These are phyloP conservation scores for Musa schizocarpa DNA, from an alignment of 176 grass and related monocot species.

Conservation along the genomic window DNA sequence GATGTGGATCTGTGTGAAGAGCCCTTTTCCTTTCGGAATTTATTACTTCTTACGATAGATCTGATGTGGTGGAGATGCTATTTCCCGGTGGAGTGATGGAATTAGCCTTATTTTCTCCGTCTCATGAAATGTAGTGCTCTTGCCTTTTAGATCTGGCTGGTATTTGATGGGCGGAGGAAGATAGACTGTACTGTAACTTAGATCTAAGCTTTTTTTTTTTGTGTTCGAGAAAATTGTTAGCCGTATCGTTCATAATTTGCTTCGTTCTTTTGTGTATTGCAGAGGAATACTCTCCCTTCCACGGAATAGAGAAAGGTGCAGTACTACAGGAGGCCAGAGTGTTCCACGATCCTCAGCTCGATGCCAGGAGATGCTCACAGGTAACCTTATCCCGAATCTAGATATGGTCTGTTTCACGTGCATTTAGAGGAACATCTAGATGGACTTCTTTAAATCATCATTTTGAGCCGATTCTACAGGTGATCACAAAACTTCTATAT, in stretches of 20 bases:
- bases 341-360: conserved; percentile 93
- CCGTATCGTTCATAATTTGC: neutral
- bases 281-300: conserved; percentile 93
- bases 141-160: conserved; percentile 1
- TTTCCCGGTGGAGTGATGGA: neutral
- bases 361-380: conserved; percentile 90
- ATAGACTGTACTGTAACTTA: neutral
- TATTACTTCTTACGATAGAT: neutral
- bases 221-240: neutral
- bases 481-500: conserved; percentile 97
- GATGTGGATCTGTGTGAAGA: neutral
- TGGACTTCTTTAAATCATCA: neutral
- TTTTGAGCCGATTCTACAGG: conserved; percentile 30
- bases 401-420: neutral
- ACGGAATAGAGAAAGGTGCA: conserved; percentile 96
- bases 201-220: neutral
- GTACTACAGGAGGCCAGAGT: conserved; percentile 92
- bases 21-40: neutral
- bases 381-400: conserved; percentile 14
- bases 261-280: conserved; percentile 19
- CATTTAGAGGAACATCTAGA: neutral
- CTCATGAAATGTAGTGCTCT: neutral
- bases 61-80: neutral
- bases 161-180: neutral
- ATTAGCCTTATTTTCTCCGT: neutral